These are phyloP conservation scores for Raphanus raphanistrum DNA, from an alignment of 345 rosid genomes.

Conservation along the genomic window DNA sequence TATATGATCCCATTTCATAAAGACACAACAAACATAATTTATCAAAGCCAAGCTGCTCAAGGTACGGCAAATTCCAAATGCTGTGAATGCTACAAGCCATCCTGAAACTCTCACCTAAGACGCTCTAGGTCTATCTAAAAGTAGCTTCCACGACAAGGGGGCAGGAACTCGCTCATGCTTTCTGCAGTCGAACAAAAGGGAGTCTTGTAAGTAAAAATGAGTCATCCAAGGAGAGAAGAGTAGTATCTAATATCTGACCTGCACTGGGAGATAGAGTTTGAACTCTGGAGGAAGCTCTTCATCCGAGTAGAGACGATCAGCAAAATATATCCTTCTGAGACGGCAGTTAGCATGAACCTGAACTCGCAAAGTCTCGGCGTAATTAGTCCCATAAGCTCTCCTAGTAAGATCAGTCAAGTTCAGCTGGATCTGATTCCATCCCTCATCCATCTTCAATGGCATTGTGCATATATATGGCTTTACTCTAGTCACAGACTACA, in stretches of 20 bases:
- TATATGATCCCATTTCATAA: background rate
- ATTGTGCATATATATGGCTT: conserved; percentile 95
- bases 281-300: conserved; percentile 99
- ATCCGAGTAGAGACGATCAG: conserved; percentile 90
- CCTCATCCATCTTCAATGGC: conserved; percentile 97
- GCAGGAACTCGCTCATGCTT: conserved; percentile 38
- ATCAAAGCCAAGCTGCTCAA: background rate
- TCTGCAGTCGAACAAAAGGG: conserved; percentile 46
- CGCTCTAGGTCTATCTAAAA: conserved; percentile 19
- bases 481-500: conserved; percentile 86
- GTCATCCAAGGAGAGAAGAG: background rate
- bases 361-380: conserved; percentile 90
- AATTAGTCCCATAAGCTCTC: conserved; percentile 97
- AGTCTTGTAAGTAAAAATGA: background rate
- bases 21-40: background rate
- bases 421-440: conserved; percentile 96
- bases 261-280: conserved; percentile 89
- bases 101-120: background rate
- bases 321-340: conserved; percentile 85
- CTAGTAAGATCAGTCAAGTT: conserved; percentile 88
- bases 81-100: conserved; percentile 12
- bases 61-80: conserved; percentile 5
- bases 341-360: conserved; percentile 98
- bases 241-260: conserved; percentile 41
- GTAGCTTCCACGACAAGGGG: background rate